Evolutionary conservation across 2,329 filamentous ascomycete genomes (phyloP).

Genomic region (Aspergillus sp.): DNA sequence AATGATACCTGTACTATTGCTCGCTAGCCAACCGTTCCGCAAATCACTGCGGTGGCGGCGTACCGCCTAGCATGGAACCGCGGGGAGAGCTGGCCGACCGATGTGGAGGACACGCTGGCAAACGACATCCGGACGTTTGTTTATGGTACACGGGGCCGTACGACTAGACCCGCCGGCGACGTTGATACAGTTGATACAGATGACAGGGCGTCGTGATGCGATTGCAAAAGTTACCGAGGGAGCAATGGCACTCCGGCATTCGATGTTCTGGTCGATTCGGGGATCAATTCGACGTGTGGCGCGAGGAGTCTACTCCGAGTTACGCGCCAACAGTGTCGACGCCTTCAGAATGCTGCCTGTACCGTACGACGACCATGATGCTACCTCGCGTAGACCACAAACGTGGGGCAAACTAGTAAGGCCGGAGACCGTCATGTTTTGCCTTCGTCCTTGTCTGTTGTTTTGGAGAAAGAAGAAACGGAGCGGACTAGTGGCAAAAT

Average conservation of each 20-base stretch:
- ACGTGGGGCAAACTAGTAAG: conserved; percentile 4
- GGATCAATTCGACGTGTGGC: neutral
- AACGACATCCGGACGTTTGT: neutral
- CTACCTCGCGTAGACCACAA: conserved; percentile 1
- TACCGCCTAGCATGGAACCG: neutral
- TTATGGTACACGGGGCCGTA: neutral
- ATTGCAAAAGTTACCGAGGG: neutral
- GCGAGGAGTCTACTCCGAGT: neutral
- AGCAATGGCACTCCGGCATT: neutral
- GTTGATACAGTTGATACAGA: too few relatives aligned
- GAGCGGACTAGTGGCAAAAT: conserved; percentile 5
- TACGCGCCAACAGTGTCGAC: neutral
- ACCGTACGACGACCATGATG: conserved; percentile 3
- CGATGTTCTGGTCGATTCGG: neutral
- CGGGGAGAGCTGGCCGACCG: neutral
- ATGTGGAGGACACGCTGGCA: neutral
- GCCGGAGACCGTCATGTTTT: neutral
- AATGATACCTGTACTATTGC: neutral
- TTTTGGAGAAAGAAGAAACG: neutral
- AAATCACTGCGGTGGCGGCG: neutral
- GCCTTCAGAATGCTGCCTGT: neutral
- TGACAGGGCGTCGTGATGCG: neutral
- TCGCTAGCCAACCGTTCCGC: neutral
- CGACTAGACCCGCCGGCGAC: too few relatives aligned
- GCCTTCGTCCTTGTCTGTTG: neutral